Evolutionary conservation across 2,329 filamentous ascomycete genomes (phyloP), one percentile per base, ranked within the genome.

Genomic region (Aspergillus transmontanensis): DNA sequence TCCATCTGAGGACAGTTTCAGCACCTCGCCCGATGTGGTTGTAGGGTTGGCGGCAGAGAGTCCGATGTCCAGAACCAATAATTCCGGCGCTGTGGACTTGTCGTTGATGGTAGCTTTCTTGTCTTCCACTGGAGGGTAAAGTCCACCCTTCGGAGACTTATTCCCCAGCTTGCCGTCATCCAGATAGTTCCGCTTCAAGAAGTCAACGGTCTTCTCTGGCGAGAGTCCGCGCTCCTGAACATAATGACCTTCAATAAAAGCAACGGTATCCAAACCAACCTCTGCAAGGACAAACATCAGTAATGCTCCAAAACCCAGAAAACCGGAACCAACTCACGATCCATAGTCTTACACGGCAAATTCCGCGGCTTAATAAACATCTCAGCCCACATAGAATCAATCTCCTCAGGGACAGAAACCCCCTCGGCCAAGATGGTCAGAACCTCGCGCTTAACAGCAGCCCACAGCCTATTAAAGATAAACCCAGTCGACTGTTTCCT

Each of bases 391-490:
- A 86, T 67, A 0, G 66, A 66, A 61, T 86, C 84, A 32, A 86
- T 80, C 59, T 84, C 80, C 26, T 79, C 73, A 0, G 85, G 82
- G 1, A 74, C 76, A 0, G 79, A 78, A 0, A 86, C 82, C 0
- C 79, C 84, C 56, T 86, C 84, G 0, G 80, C 75, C 5, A 86
- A 66, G 11, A 86, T 82, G 0, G 71, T 78, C 57, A 86, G 64
- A 1, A 74, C 71, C 66, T 87, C 84, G 1, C 85, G 76, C 71
- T 86, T 86, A 28, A 86, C 76, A 0, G 84, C 84, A 1, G 85
- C 85, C 84, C 85, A 87, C 0, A 87, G 69, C 0, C 85, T 80
- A 61, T 86, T 86, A 67, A 85, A 84, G 45, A 87, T 82, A 66
- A 86, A 82, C 0, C 85, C 73, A 0, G 83, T 84, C 0, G 83